Evolutionary conservation across 2,329 filamentous ascomycete genomes (phyloP).

Genomic region (Beauveria sp.): DNA sequence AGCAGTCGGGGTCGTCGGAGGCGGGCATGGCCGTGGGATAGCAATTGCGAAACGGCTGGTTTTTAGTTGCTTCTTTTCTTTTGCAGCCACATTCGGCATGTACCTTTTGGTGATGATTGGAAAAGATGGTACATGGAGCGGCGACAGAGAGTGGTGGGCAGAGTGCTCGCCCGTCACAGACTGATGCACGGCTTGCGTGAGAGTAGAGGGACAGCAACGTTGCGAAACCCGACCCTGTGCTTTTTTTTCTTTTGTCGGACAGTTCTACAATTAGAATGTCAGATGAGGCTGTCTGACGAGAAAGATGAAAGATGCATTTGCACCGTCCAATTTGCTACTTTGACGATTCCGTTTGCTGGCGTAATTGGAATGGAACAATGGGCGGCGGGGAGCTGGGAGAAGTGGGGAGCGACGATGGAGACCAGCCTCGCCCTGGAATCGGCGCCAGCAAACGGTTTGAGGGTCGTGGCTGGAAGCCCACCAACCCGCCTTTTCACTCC

Average conservation of each 20-base stretch:
- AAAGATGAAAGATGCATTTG: not conserved
- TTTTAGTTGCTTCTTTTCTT: not conserved
- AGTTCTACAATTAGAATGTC: not conserved
- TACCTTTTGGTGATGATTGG: not conserved
- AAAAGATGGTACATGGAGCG: not conserved
- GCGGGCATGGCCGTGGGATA: not conserved
- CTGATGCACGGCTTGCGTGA: not conserved
- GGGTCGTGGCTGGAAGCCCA: not conserved
- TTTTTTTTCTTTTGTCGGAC: not conserved
- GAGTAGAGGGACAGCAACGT: not conserved
- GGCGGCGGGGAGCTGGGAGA: not conserved
- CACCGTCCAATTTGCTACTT: not conserved
- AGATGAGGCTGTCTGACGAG: not conserved
- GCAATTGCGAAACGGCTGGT: not conserved
- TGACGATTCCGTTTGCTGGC: not conserved
- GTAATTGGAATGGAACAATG: not conserved
- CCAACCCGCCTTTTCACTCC: too few relatives aligned
- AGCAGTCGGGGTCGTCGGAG: not conserved
- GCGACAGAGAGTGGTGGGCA: not conserved
- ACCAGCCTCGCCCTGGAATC: slow-evolving; percentile 9
- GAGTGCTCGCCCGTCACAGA: not conserved
- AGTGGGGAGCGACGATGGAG: not conserved
- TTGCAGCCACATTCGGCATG: not conserved
- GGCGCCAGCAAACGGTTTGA: not conserved
- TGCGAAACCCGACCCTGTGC: not conserved